phyloP scores from a whole-genome alignment of 108 stramenopile genomes.

The Cylindrotheca closterium region DNA sequence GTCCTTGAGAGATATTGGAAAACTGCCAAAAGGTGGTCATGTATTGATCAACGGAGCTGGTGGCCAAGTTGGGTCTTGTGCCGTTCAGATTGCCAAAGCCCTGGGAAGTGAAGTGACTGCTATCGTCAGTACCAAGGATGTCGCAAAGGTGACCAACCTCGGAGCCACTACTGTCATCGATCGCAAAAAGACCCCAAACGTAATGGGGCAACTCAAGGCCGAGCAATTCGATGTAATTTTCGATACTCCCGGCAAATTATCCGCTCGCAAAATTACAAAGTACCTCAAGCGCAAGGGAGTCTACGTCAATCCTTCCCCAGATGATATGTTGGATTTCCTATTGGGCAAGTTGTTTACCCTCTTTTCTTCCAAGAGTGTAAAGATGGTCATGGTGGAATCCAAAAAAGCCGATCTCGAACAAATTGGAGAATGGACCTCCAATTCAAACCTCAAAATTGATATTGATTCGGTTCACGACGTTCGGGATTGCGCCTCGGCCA shows the following conservation, averaged over 20 bases:
- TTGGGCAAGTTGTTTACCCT: constrained; percentile 2
- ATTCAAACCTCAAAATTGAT: constrained; percentile 5
- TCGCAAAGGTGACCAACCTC: constrained; percentile 5
- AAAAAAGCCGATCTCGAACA: constrained; percentile 19
- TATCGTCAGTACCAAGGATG: constrained; percentile 39
- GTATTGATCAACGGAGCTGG: constrained; percentile 39
- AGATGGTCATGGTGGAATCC: constrained; percentile 4
- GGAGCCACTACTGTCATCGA: constrained; percentile 37
- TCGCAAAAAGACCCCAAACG: constrained; percentile 7
- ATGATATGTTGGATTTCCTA: constrained; percentile 3
- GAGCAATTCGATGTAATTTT: constrained; percentile 30
- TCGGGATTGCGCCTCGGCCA: constrained; percentile 5
- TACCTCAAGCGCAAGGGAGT: constrained; percentile 21
- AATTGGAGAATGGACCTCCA: constrained; percentile 11
- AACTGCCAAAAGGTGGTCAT: neutral
- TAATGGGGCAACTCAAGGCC: neutral
- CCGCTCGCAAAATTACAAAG: neutral
- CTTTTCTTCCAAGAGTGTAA: constrained; percentile 3
- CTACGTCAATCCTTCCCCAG: constrained; percentile 13
- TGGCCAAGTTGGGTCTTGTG: constrained; percentile 37
- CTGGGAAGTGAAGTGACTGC: constrained; percentile 30
- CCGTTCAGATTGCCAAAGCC: constrained; percentile 36
- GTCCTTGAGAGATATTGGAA: constrained; percentile 24
- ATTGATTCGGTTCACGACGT: constrained; percentile 14
- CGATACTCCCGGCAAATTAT: constrained; percentile 18